Evolutionary conservation across 2,329 filamentous ascomycete genomes (phyloP), one percentile per base, ranked within the genome.

Genomic region (Lasiodiplodia hormozganensis): DNA sequence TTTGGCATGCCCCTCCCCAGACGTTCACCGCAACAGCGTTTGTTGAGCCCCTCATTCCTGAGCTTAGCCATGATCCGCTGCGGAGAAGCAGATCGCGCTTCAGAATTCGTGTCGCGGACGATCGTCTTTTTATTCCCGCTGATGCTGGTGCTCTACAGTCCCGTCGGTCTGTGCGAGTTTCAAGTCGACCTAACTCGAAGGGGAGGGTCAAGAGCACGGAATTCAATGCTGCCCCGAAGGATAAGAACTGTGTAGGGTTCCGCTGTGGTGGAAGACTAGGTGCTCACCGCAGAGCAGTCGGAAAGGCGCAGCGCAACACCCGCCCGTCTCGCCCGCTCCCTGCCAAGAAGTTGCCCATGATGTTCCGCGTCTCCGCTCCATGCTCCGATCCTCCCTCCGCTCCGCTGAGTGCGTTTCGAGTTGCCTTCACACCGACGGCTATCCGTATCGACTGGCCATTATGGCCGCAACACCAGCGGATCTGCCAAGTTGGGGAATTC

Each of bases 371-470:
- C 40, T 62, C 58, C 58, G 58, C 40, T 62, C 23, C 36, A 36
- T 40, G 53, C n/a, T 57, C 53, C 28, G 53, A 57, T 34, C 53
- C 23, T 23, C 38, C 21, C 21, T 34, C 56, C 58, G 58, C 58
- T 62, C 40, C 58, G 36, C 40, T 49, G 58, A 14, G 10, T 47
- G 40, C 58, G 58, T 62, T 62, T 62, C 58, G 58, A 62, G 23
- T 51, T 62, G 58, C 58, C 58, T 34, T 23, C 58, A 34, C 23
- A 16, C 23, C 34, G 3, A 12, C 23, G 4, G 21, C 11, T 8
- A 34, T 10, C 12, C 56, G n/a, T 21, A 14, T 60, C 21, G 36
- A 47, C 21, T 38, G 34, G 40, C n/a, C 56, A 11, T 11, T 23
- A 14, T 60, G 56, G 31, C 54, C 31, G 57, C 34, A 36, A 60